phyloP scores from a whole-genome alignment of 2,329 filamentous ascomycete genomes.

The Alternaria infectoria region DNA sequence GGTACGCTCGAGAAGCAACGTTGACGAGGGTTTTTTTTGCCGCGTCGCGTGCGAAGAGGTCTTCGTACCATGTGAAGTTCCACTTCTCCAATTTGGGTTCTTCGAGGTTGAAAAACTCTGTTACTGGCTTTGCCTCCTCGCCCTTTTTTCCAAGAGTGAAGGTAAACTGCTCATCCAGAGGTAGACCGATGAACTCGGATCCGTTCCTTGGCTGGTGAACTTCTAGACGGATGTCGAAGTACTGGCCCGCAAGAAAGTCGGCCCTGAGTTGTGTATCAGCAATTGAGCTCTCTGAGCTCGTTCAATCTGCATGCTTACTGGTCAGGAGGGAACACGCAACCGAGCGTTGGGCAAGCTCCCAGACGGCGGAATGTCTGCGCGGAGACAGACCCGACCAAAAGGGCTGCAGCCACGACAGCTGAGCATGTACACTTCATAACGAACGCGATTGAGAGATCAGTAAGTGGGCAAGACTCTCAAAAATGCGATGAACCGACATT shows the following conservation, averaged over 20 bases:
- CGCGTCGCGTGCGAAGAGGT: constrained; percentile 76
- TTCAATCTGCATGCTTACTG: constrained; percentile 50
- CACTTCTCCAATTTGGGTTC: constrained; percentile 80
- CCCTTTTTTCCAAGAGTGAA: constrained; percentile 73
- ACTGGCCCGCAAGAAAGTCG: constrained; percentile 83
- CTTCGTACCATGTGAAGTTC: constrained; percentile 84
- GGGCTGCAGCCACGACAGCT: constrained; percentile 35
- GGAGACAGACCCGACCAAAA: constrained; percentile 35
- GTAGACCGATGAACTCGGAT: constrained; percentile 74
- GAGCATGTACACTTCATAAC: constrained; percentile 40
- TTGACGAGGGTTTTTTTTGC: constrained; percentile 63
- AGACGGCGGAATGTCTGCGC: constrained; percentile 64
- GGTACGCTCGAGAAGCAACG: constrained; percentile 79
- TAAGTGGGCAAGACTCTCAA: constrained; percentile 19
- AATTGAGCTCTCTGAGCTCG: constrained; percentile 5
- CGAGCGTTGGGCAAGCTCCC: constrained; percentile 62
- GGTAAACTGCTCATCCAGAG: constrained; percentile 76
- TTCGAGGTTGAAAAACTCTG: constrained; percentile 70
- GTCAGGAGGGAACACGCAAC: constrained; percentile 64
- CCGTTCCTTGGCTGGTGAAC: constrained; percentile 83
- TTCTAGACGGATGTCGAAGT: constrained; percentile 83
- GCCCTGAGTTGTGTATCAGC: constrained; percentile 53
- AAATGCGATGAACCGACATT: constrained; percentile 25
- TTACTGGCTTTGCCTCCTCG: constrained; percentile 61
- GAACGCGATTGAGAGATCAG: constrained; percentile 24